Percentiles rank a stretch among this genome's conserved stretches.
Conservation (phyloP, 306 rosid species). For the Hylodesmum podocarpum region DNA sequence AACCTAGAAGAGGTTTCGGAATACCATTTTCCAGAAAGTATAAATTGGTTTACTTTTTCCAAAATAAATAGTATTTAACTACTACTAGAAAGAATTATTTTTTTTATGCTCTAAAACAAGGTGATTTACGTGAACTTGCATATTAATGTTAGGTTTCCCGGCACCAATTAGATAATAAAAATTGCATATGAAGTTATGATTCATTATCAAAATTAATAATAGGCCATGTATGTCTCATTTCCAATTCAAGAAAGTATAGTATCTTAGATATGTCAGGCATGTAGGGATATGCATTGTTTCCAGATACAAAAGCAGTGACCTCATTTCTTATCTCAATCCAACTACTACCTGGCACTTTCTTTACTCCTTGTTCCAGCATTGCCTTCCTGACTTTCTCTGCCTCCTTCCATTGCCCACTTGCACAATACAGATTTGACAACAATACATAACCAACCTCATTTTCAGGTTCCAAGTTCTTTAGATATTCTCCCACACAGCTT, state of each 20-base stretch:
- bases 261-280: conserved; percentile 35
- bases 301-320: conserved; percentile 69
- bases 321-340: conserved; percentile 74
- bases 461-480: conserved; percentile 49
- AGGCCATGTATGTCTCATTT: conserved; percentile 56
- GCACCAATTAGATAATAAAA: not conserved
- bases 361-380: conserved; percentile 70
- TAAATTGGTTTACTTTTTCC: too few relatives aligned
- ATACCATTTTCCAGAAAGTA: too few relatives aligned
- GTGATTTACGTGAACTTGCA: too few relatives aligned
- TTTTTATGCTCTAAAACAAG: too few relatives aligned
- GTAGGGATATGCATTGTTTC: conserved; percentile 48
- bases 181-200: not conserved
- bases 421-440: conserved; percentile 69
- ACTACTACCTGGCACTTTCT: conserved; percentile 85
- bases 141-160: not conserved
- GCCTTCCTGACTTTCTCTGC: conserved; percentile 72
- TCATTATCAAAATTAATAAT: conserved; percentile 34
- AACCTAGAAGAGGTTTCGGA: too few relatives aligned
- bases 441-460: conserved; percentile 67
- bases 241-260: conserved; percentile 52
- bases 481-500: conserved; percentile 47
- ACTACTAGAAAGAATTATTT: too few relatives aligned
- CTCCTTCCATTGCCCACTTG: conserved; percentile 74
- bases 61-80: too few relatives aligned